These are phyloP conservation scores for Bremia lactucae DNA, from an alignment of 352 stramenopile species.

Conservation along the genomic window DNA sequence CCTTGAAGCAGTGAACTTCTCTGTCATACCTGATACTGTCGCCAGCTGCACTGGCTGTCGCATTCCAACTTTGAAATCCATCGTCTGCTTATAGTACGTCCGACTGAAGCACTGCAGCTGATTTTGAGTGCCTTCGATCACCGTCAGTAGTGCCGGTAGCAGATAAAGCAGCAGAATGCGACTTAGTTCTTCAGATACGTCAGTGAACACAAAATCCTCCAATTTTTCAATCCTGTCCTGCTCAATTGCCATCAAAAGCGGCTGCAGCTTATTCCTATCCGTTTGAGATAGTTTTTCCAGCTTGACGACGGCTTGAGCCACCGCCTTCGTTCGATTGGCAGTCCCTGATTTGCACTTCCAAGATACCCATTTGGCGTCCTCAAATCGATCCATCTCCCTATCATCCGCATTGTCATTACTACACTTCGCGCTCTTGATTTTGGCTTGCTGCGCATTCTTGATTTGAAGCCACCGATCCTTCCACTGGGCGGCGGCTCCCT, in stretches of 20 bases:
- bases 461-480: conserved; percentile 61
- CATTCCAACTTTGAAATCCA: conserved; percentile 43
- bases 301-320: conserved; percentile 25
- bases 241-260: conserved; percentile 25
- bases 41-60: conserved; percentile 3
- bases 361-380: conserved; percentile 20
- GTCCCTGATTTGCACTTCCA: conserved; percentile 25
- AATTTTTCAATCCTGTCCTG: conserved; percentile 1
- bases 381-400: conserved; percentile 1
- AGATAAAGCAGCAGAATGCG: conserved; percentile 45
- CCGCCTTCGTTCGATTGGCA: conserved; percentile 11
- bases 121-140: background rate
- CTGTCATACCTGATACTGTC: background rate
- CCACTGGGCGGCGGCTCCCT: conserved; percentile 41
- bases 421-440: background rate
- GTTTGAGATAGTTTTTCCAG: conserved; percentile 40
- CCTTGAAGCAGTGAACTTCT: conserved; percentile 1
- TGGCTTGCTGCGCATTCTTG: conserved; percentile 16
- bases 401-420: background rate
- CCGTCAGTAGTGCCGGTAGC: conserved; percentile 33
- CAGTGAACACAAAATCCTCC: conserved; percentile 32
- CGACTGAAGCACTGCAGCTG: conserved; percentile 42
- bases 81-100: conserved; percentile 46
- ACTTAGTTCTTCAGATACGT: conserved; percentile 45
- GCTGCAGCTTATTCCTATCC: conserved; percentile 41